A percentile compares a stretch with the other conserved stretches of the same genome.
These are phyloP conservation scores for Yarrowia phangngaensis DNA, from an alignment of 805 yeast genomes.

Conservation along the genomic window DNA sequence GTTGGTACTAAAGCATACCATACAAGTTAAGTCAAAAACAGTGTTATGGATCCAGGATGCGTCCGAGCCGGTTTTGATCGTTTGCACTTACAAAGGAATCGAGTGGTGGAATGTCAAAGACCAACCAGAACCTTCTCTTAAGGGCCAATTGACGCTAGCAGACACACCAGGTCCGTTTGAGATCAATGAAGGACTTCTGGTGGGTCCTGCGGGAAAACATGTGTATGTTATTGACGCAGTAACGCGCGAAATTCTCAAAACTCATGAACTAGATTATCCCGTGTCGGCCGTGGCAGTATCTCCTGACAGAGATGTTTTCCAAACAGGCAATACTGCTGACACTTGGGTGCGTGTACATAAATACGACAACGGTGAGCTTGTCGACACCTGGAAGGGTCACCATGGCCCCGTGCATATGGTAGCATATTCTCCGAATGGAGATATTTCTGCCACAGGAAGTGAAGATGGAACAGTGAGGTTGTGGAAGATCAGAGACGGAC, in stretches of 20 bases:
- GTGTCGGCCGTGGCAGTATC: constrained; percentile 35
- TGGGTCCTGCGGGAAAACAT: constrained; percentile 33
- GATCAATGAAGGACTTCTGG: constrained; percentile 31
- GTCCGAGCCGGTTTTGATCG: constrained; percentile 30
- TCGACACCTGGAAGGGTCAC: constrained; percentile 89
- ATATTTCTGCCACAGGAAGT: constrained; percentile 82
- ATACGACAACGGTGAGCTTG: constrained; percentile 69
- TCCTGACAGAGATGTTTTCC: constrained; percentile 30
- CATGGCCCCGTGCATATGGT: constrained; percentile 92
- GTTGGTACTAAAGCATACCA: constrained; percentile 10
- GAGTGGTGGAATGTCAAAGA: constrained; percentile 36
- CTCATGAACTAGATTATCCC: constrained; percentile 32
- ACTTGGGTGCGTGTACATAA: constrained; percentile 39
- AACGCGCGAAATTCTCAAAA: constrained; percentile 30
- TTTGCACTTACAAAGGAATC: constrained; percentile 32
- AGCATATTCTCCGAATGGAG: constrained; percentile 77
- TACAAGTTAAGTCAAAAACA: constrained; percentile 22
- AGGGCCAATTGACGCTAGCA: constrained; percentile 19
- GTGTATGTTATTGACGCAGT: constrained; percentile 31
- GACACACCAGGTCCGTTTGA: constrained; percentile 20
- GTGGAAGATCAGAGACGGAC: constrained; percentile 62
- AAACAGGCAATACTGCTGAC: constrained; percentile 36
- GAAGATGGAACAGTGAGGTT: constrained; percentile 95
- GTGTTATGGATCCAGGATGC: constrained; percentile 15
- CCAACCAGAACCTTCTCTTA: constrained; percentile 13